These are phyloP conservation scores for Phtheirospermum japonicum DNA, from an alignment of 257 asterid species.

Conservation along the genomic window DNA sequence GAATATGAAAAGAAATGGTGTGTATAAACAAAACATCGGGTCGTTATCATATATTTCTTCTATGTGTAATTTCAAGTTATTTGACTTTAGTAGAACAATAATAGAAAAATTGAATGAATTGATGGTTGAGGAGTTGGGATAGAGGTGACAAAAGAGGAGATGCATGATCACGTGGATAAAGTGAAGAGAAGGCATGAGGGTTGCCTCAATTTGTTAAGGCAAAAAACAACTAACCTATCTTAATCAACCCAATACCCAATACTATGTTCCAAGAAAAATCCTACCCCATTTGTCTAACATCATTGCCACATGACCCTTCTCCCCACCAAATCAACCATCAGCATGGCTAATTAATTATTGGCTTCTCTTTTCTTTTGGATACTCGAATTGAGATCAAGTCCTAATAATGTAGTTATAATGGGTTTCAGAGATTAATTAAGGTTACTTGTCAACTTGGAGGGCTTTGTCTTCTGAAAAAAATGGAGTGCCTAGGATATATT, in stretches of 20 bases:
- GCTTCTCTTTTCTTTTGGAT: slow-evolving; percentile 12
- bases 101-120: background rate
- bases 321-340: slow-evolving; percentile 53
- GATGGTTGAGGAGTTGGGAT: background rate
- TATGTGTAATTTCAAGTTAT: too few species aligned
- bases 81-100: too few species aligned
- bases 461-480: background rate
- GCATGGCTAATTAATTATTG: slow-evolving; percentile 33
- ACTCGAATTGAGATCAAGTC: slow-evolving; percentile 29
- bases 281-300: slow-evolving; percentile 46
- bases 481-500: background rate
- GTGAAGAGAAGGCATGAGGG: slow-evolving; percentile 21
- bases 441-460: slow-evolving; percentile 5
- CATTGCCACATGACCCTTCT: slow-evolving; percentile 30
- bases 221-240: slow-evolving; percentile 51
- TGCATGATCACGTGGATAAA: slow-evolving; percentile 56
- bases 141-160: background rate
- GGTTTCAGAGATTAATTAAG: slow-evolving; percentile 7
- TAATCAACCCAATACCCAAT: slow-evolving; percentile 43
- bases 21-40: too few species aligned
- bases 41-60: too few species aligned
- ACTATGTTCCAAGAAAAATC: slow-evolving; percentile 54
- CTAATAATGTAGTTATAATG: slow-evolving; percentile 21
- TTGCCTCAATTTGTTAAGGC: slow-evolving; percentile 25
- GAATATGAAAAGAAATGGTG: too few species aligned